Evolutionary conservation across 176 grass and related monocot species (phyloP).

Genomic region (Hordeum vulgare): DNA sequence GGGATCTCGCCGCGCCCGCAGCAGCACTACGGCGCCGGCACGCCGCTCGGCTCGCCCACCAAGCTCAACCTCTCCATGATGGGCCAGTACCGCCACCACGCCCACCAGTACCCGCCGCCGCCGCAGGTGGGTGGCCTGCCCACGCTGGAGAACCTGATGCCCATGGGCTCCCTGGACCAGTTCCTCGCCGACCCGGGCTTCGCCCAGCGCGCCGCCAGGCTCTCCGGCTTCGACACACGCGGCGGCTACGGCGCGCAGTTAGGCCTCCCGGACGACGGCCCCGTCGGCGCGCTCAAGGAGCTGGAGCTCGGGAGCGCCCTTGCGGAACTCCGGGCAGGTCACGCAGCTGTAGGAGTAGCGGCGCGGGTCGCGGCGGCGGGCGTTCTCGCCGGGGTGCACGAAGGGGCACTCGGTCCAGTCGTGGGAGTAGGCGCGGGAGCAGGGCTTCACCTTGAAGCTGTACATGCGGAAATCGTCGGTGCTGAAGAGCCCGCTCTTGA

Average conservation of each 20-base stretch:
- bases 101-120: conserved; percentile 11
- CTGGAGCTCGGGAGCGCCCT: conserved; percentile 41
- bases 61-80: conserved; percentile 73
- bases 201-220: conserved; percentile 52
- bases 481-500: conserved; percentile 84
- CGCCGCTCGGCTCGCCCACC: conserved; percentile 52
- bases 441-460: conserved; percentile 95
- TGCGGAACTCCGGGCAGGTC: conserved; percentile 90
- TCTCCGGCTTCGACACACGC: conserved; percentile 55
- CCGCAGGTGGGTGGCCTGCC: conserved; percentile 30
- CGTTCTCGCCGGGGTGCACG: conserved; percentile 97
- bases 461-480: conserved; percentile 97
- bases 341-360: conserved; percentile 95
- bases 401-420: conserved; percentile 99
- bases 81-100: conserved; percentile 36
- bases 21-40: conserved; percentile 36
- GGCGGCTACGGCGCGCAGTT: conserved; percentile 34
- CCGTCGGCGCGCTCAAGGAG: conserved; percentile 28
- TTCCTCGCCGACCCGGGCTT: conserved; percentile 64
- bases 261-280: conserved; percentile 30
- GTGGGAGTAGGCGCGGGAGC: conserved; percentile 95
- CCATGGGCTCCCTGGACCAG: conserved; percentile 50
- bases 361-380: conserved; percentile 81
- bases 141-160: conserved; percentile 46
- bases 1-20: conserved; percentile 64